Evolutionary conservation across 202 grass and related monocot genomes (phyloP).

Genomic region (Dendrocalamus latiflorus): DNA sequence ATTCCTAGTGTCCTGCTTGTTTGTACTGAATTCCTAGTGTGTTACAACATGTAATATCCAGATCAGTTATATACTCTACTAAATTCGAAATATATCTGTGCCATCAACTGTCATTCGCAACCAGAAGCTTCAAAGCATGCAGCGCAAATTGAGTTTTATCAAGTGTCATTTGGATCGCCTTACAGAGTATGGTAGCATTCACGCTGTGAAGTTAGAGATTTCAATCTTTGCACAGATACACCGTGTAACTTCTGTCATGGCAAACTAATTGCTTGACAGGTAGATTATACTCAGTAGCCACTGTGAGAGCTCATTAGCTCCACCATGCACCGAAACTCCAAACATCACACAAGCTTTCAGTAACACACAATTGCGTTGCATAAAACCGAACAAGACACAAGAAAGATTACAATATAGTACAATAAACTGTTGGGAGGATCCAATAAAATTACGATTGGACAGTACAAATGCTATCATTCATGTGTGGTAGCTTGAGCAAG

Average conservation of each 20-base stretch:
- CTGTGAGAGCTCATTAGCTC: slow-evolving; percentile 3
- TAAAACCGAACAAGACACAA: slow-evolving; percentile 10
- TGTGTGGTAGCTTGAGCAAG: slow-evolving; percentile 19
- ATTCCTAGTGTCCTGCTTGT: not conserved
- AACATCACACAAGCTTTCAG: slow-evolving; percentile 15
- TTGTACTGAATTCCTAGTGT: not conserved
- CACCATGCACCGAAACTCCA: not conserved
- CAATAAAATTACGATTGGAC: slow-evolving; percentile 35
- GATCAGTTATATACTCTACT: not conserved
- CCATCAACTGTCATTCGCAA: not conserved
- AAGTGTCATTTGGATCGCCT: not conserved
- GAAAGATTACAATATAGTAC: slow-evolving; percentile 33
- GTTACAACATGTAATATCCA: not conserved
- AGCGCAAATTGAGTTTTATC: not conserved
- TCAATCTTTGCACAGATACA: not conserved
- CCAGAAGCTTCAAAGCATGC: not conserved
- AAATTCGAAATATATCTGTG: not conserved
- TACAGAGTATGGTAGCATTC: not conserved
- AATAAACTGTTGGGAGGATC: slow-evolving; percentile 28
- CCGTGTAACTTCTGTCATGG: not conserved
- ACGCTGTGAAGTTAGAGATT: not conserved
- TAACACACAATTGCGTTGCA: slow-evolving; percentile 7
- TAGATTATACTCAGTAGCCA: not conserved
- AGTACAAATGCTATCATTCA: slow-evolving; percentile 23
- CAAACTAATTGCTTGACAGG: not conserved